Percentiles rank a stretch among this genome's conserved stretches.
These are phyloP conservation scores for Gaillardinia entomophila DNA, from an alignment of 805 yeast species.

Conservation along the genomic window DNA sequence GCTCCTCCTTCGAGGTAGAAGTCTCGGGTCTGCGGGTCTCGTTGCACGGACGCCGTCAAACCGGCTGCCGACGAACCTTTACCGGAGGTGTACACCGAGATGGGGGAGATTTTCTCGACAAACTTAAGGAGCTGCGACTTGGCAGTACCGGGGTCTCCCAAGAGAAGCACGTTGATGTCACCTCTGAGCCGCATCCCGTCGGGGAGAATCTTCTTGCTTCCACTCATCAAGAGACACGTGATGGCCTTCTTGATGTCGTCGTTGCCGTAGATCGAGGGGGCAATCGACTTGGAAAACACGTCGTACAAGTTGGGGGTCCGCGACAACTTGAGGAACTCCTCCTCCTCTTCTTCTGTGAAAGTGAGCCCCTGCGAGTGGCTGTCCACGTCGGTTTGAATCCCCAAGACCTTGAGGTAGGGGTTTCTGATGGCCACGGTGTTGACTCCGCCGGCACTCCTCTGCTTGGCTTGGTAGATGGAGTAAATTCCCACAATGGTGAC, in stretches of 20 bases:
- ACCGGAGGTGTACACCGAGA: conserved; percentile 95
- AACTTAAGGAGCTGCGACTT: conserved; percentile 93
- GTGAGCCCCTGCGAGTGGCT: conserved; percentile 51
- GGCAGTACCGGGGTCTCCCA: conserved; percentile 99
- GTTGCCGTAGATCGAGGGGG: conserved; percentile 95
- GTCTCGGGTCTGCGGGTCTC: conserved; percentile 83
- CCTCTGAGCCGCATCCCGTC: conserved; percentile 97
- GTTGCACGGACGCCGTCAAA: conserved; percentile 94
- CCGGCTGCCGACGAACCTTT: conserved; percentile 99
- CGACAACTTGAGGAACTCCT: conserved; percentile 75
- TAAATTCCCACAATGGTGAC: conserved; percentile 91
- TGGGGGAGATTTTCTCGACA: conserved; percentile 92
- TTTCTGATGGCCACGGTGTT: conserved; percentile 84
- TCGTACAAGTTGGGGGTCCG: conserved; percentile 83
- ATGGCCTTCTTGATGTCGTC: conserved; percentile 90
- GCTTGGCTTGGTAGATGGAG: conserved; percentile 75
- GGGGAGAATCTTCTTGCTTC: conserved; percentile 85
- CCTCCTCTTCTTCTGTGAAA: conserved; percentile 91
- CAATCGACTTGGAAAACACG: conserved; percentile 80
- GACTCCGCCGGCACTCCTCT: conserved; percentile 41
- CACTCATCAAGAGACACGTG: conserved; percentile 89
- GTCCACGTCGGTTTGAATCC: conserved; percentile 80
- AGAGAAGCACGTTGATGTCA: conserved; percentile 84
- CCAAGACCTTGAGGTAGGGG: conserved; percentile 84
- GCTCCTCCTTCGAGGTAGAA: conserved; percentile 99